Base-by-base conservation (phyloP, 148 eudicot species). In the Vaccinium vitisidaea region DNA sequence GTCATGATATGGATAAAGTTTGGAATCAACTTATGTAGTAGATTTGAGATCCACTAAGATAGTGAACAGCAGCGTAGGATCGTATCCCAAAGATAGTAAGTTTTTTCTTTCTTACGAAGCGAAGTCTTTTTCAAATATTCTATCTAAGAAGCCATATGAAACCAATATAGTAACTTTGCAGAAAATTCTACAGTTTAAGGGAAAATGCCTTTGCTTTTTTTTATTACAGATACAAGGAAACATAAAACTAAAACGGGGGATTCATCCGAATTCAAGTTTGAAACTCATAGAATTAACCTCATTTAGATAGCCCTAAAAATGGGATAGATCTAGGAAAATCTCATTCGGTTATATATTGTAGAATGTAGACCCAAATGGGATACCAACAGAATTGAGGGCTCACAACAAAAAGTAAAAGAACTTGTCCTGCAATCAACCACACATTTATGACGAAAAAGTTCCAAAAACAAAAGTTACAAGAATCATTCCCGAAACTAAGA, bases 31-130 rank as follows among this genome's bases (percentile, higher is more conserved):
- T 36, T 36, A 36, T 21, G 25, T 75, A 75, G 8, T 48, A 75
- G 53, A 18, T 3, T 8, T 8, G 25, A 18, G 25, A 43, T 19
- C 52, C 54, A 75, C 53, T 75, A 75, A 75, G 53, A 49, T 9
- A 75, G 49, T 46, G 25, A 75, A 25, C 79, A 46, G 12, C 7
- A 30, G 16, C 15, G 23, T 39, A 39, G 77, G 77, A 39, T 74
- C 21, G 39, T 19, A 74, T 74, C 50, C 11, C n/a, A 16, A 58
- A 58, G n/a, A 58, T 58, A 58, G 77, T 74, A 36, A 74, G 21
- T 74, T 6, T 74, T 74, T 75, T 36, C 50, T 39, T 71, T 75
- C 79, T 75, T 75, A 75, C 7, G 52, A 46, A 46, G 78, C 25
- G 19, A 75, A 21, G 79, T 16, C 25, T 48, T 75, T 75, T 46